These are phyloP conservation scores for Blastocystis sp. DNA, from an alignment of 352 stramenopile species.

Conservation along the genomic window DNA sequence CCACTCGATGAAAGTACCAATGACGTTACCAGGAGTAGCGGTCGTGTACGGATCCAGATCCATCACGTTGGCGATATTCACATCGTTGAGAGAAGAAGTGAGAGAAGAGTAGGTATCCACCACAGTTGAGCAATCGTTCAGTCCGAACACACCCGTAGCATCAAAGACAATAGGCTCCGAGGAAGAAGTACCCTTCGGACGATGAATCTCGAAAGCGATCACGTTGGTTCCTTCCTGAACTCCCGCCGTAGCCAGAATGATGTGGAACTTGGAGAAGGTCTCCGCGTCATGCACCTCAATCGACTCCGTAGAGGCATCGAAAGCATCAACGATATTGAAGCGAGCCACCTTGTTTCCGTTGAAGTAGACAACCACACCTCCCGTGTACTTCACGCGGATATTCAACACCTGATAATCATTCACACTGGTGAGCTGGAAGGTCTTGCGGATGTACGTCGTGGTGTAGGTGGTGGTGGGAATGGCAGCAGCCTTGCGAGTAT, in stretches of 20 bases:
- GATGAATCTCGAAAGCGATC: slow-evolving; percentile 24
- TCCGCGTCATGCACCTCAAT: not conserved
- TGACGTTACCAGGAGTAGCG: not conserved
- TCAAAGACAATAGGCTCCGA: not conserved
- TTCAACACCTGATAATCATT: slow-evolving; percentile 20
- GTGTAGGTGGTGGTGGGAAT: not conserved
- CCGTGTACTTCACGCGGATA: slow-evolving; percentile 1
- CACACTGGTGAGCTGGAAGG: not conserved
- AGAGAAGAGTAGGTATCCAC: not conserved
- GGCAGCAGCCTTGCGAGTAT: not conserved
- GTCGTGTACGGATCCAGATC: not conserved
- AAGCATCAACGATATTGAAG: not conserved
- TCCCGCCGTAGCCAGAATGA: not conserved
- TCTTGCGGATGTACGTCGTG: slow-evolving; percentile 1
- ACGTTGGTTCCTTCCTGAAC: not conserved
- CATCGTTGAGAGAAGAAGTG: not conserved
- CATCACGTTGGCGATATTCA: not conserved
- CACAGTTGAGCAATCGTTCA: slow-evolving; percentile 8
- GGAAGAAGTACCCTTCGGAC: not conserved
- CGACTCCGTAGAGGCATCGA: not conserved
- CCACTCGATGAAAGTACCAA: not conserved
- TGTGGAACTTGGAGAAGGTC: slow-evolving; percentile 13
- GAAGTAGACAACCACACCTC: not conserved
- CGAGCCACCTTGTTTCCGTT: slow-evolving; percentile 10
- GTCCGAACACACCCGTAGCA: slow-evolving; percentile 18